Evolutionary conservation across 2,329 filamentous ascomycete genomes (phyloP).

Genomic region (Calycina marina): DNA sequence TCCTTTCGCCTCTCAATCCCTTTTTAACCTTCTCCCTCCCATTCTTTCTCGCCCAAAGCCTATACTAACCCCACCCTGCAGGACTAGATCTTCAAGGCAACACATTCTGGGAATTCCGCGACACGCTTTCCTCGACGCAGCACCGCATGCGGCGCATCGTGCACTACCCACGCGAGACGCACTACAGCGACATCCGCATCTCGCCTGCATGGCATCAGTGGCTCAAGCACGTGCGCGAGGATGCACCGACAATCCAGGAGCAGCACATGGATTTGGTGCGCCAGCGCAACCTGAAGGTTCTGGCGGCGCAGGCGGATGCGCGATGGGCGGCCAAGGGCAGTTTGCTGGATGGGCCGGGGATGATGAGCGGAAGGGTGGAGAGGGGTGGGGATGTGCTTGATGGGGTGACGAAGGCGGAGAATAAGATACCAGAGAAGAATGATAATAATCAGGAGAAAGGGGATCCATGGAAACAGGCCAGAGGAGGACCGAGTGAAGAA

Average conservation of each 20-base stretch:
- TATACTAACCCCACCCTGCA: constrained; percentile 22
- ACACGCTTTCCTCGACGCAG: constrained; percentile 24
- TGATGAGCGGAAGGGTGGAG: constrained; percentile 7
- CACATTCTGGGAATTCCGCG: constrained; percentile 55
- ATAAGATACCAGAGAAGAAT: neutral
- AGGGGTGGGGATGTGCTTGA: neutral
- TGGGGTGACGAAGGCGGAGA: neutral
- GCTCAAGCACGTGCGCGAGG: constrained; percentile 43
- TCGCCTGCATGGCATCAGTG: constrained; percentile 54
- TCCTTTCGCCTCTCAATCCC: neutral
- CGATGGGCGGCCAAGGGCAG: constrained; percentile 47
- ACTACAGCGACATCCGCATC: constrained; percentile 39
- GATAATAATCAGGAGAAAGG: neutral
- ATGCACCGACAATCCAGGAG: constrained; percentile 41
- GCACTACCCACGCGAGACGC: constrained; percentile 37
- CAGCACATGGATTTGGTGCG: constrained; percentile 38
- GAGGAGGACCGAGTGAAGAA: constrained; percentile 40
- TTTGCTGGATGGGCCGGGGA: constrained; percentile 27
- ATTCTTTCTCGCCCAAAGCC: neutral
- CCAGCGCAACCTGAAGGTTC: constrained; percentile 35
- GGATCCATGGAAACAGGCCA: constrained; percentile 44
- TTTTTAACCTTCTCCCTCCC: neutral
- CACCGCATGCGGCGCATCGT: constrained; percentile 47
- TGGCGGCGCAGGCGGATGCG: constrained; percentile 47
- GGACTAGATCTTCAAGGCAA: constrained; percentile 51